phyloP scores from a whole-genome alignment of 2,329 filamentous ascomycete genomes.

The Pleomassaria siparia region DNA sequence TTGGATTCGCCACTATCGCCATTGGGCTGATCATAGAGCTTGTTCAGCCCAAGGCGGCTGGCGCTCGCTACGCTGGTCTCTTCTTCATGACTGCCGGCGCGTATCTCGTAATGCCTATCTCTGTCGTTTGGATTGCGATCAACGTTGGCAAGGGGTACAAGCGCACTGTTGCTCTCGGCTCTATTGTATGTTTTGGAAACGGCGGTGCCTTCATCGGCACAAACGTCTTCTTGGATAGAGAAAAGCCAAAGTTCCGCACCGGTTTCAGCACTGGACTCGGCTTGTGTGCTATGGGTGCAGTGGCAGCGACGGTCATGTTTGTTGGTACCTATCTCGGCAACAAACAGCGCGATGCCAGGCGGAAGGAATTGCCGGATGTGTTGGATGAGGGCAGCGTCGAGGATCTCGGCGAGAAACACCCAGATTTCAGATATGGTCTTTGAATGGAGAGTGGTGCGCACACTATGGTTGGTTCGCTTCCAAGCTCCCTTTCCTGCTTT shows the following conservation, averaged over 20 bases:
- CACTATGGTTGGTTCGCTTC: too few relatives aligned
- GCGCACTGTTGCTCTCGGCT: constrained; percentile 20
- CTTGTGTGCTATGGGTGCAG: constrained; percentile 38
- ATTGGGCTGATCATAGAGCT: constrained; percentile 55
- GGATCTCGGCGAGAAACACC: constrained; percentile 9
- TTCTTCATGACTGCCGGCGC: constrained; percentile 57
- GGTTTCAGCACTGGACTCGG: constrained; percentile 34
- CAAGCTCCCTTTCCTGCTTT: too few relatives aligned
- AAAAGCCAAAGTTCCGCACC: constrained; percentile 27
- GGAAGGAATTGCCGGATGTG: constrained; percentile 7
- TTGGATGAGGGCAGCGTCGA: constrained; percentile 9
- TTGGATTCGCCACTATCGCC: constrained; percentile 43
- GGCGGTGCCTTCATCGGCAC: constrained; percentile 58
- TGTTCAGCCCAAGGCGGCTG: constrained; percentile 35
- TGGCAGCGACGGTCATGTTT: constrained; percentile 19
- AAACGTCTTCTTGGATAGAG: constrained; percentile 31
- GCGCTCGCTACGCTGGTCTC: constrained; percentile 55
- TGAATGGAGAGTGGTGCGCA: too few relatives aligned
- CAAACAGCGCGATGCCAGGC: constrained; percentile 5
- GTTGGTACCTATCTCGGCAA: constrained; percentile 3
- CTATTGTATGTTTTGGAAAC: constrained; percentile 49
- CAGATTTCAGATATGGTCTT: constrained; percentile 9
- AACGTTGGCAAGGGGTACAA: constrained; percentile 43
- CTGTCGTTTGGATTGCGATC: constrained; percentile 60
- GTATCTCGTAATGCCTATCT: constrained; percentile 59